Evolutionary conservation across 129 eudicot genomes (phyloP).

Genomic region (Erigeron canadensis): DNA sequence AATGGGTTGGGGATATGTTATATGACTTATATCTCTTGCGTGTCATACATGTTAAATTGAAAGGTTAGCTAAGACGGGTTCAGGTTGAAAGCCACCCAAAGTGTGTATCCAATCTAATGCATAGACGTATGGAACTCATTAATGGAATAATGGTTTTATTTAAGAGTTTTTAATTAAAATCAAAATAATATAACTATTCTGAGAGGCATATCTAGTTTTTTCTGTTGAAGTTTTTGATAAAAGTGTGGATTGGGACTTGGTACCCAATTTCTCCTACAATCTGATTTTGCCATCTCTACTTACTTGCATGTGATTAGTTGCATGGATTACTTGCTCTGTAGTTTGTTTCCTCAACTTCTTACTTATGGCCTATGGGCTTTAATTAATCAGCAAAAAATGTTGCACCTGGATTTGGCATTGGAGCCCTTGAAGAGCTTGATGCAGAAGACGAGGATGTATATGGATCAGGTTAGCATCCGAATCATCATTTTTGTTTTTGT

Average conservation of each 20-base stretch:
- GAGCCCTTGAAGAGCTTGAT: constrained; percentile 97
- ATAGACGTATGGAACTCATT: background rate
- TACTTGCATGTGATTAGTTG: constrained; percentile 7
- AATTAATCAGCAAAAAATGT: constrained; percentile 68
- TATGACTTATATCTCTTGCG: background rate
- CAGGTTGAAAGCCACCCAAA: background rate
- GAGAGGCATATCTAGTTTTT: background rate
- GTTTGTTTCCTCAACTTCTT: constrained; percentile 16
- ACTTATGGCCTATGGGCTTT: constrained; percentile 27
- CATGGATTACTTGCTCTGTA: constrained; percentile 15
- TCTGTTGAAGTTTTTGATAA: too few species aligned
- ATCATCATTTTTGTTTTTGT: background rate
- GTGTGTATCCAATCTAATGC: background rate
- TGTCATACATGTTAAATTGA: background rate
- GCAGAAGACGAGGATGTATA: constrained; percentile 95
- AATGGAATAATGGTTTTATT: background rate
- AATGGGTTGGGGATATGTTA: background rate
- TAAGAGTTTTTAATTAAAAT: background rate
- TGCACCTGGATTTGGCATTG: constrained; percentile 98
- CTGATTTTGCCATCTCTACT: background rate
- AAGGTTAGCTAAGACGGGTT: background rate
- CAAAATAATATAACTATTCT: background rate
- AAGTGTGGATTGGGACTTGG: background rate
- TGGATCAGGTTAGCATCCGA: constrained; percentile 49
- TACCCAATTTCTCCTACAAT: background rate